Conservation (phyloP, 2,329 filamentous ascomycete species). For the Neocucurbitaria cava region DNA sequence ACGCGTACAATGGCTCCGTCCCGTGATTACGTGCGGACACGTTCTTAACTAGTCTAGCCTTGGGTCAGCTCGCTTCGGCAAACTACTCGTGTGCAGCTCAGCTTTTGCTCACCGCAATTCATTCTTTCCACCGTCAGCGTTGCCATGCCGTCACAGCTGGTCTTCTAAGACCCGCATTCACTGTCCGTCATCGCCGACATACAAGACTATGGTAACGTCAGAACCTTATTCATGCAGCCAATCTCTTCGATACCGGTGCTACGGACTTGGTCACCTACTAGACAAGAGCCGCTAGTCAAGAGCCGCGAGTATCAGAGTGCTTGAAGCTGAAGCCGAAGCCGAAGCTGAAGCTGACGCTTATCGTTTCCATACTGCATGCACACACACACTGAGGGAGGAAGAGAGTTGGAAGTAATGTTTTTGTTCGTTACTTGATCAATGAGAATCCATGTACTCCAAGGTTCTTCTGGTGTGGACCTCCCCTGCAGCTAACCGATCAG, state of each 20-base stretch:
- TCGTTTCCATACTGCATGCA: too few relatives aligned
- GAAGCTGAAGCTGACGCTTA: too few relatives aligned
- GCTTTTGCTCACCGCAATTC: neutral
- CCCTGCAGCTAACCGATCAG: conserved; percentile 14
- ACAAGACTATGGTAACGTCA: conserved; percentile 4
- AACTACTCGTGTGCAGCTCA: neutral
- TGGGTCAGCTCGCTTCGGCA: neutral
- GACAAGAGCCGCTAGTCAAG: too few relatives aligned
- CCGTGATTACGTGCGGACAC: neutral
- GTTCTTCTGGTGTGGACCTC: conserved; percentile 30
- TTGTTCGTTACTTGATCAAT: neutral
- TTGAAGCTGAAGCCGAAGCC: too few relatives aligned
- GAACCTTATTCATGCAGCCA: neutral
- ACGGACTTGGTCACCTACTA: neutral
- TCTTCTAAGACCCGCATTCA: neutral
- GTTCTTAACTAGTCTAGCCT: neutral
- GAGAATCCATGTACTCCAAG: too few relatives aligned
- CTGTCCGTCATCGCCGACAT: neutral
- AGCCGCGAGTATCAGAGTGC: too few relatives aligned
- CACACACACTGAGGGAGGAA: too few relatives aligned
- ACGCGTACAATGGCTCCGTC: neutral
- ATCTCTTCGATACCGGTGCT: neutral
- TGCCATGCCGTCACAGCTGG: neutral
- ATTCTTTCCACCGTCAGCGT: neutral
- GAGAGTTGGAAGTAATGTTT: neutral